Evolutionary conservation across 2,329 filamentous ascomycete genomes (phyloP).

Genomic region (Aotearoamyces nothofagi): DNA sequence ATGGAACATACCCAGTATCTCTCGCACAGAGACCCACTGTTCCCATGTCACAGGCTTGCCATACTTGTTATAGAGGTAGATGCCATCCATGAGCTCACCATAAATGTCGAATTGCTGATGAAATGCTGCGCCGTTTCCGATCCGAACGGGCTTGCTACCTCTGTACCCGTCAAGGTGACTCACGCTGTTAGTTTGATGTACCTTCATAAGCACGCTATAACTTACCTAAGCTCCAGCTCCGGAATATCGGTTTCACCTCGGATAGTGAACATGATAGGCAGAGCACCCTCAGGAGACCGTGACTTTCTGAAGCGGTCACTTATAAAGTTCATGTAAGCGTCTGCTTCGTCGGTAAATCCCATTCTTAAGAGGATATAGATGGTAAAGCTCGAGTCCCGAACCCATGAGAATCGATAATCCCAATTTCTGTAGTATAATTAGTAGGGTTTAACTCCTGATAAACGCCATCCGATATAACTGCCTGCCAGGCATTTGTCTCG

Average conservation of each 20-base stretch:
- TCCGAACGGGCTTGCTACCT: constrained; percentile 55
- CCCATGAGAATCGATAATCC: constrained; percentile 69
- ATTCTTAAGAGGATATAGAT: constrained; percentile 65
- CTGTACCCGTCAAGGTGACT: constrained; percentile 58
- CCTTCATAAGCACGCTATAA: not conserved
- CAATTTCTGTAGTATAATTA: constrained; percentile 33
- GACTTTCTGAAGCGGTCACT: constrained; percentile 52
- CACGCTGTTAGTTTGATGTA: constrained; percentile 4
- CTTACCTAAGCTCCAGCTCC: constrained; percentile 41
- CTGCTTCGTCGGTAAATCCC: constrained; percentile 60
- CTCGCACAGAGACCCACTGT: constrained; percentile 55
- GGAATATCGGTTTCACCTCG: constrained; percentile 60
- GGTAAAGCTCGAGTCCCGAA: constrained; percentile 63
- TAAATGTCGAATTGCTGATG: constrained; percentile 71
- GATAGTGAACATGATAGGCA: constrained; percentile 76
- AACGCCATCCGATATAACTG: no score
- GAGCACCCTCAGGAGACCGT: constrained; percentile 38
- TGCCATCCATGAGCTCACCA: constrained; percentile 61
- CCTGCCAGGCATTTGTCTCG: no score
- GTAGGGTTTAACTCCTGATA: not conserved
- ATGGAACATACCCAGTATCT: constrained; percentile 36
- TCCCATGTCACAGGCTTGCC: constrained; percentile 66
- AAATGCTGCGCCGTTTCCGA: constrained; percentile 63
- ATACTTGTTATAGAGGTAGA: constrained; percentile 69
- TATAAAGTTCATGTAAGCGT: constrained; percentile 68